Conservation (phyloP, 2,329 filamentous ascomycete genomes). For the Neofusicoccum kwambonambiense region DNA sequence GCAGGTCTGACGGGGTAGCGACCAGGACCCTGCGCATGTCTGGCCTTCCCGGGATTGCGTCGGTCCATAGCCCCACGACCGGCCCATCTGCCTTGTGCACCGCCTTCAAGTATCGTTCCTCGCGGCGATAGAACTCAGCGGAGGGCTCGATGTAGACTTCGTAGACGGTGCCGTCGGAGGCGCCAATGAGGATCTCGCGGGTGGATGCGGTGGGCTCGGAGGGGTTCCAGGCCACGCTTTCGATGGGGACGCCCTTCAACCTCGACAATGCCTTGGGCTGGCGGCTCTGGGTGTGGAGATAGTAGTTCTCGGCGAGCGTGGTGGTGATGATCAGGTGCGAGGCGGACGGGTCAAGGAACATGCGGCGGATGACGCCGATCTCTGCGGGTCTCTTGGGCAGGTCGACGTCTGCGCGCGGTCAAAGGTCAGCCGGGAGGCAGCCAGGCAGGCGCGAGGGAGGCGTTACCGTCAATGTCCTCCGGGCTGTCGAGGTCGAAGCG, state of each 20-base stretch:
- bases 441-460: too few relatives aligned
- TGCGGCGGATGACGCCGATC: slow-evolving; percentile 85
- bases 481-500: slow-evolving; percentile 92
- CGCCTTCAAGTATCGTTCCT: slow-evolving; percentile 86
- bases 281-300: slow-evolving; percentile 91
- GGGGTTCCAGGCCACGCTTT: slow-evolving; percentile 92
- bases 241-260: slow-evolving; percentile 81
- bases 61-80: slow-evolving; percentile 82
- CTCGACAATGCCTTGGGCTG: slow-evolving; percentile 79
- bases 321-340: slow-evolving; percentile 93
- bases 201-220: slow-evolving; percentile 90
- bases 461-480: slow-evolving; percentile 76
- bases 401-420: slow-evolving; percentile 72
- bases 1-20: slow-evolving; percentile 72
- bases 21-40: slow-evolving; percentile 78
- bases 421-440: background rate
- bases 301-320: slow-evolving; percentile 91
- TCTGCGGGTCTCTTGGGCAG: slow-evolving; percentile 91
- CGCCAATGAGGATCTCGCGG: slow-evolving; percentile 86
- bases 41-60: slow-evolving; percentile 64
- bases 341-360: slow-evolving; percentile 96
- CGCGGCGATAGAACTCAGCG: slow-evolving; percentile 90
- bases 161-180: slow-evolving; percentile 91
- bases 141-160: slow-evolving; percentile 93
- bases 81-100: slow-evolving; percentile 83